Percentiles rank a stretch among this genome's conserved stretches.
Evolutionary conservation across 768 basidiomycete genomes (phyloP).

Genomic region (Auriscalpium microsporum): DNA sequence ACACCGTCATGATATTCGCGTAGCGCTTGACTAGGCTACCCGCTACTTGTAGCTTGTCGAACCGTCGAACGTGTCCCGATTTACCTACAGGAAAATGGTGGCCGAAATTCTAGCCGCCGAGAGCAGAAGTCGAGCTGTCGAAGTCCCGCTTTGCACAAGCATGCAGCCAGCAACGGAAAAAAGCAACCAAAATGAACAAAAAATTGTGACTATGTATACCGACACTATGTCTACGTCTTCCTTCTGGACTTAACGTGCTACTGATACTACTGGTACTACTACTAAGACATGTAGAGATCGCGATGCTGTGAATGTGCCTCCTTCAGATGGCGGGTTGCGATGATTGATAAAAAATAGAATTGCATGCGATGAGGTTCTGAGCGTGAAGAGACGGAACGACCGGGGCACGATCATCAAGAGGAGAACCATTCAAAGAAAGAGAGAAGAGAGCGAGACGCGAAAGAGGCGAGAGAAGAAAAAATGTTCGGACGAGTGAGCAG

Average conservation of each 20-base stretch:
- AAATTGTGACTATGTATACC: too few relatives aligned
- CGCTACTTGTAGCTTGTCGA: too few relatives aligned
- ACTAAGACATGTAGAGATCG: slow-evolving; percentile 16
- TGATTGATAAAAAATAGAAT: slow-evolving; percentile 23
- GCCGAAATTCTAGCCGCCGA: too few relatives aligned
- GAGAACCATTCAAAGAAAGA: slow-evolving; percentile 9
- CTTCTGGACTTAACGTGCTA: background rate
- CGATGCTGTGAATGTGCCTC: slow-evolving; percentile 42
- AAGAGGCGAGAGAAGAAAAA: background rate
- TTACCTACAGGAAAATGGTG: too few relatives aligned
- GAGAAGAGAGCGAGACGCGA: background rate
- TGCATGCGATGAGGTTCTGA: background rate
- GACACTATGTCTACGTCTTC: too few relatives aligned
- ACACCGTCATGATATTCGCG: too few relatives aligned
- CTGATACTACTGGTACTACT: background rate
- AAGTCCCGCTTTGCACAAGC: too few relatives aligned
- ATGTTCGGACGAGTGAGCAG: background rate
- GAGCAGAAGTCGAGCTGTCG: too few relatives aligned
- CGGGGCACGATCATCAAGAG: slow-evolving; percentile 23
- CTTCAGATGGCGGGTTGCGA: slow-evolving; percentile 53
- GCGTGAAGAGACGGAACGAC: slow-evolving; percentile 23
- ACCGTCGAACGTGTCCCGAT: too few relatives aligned
- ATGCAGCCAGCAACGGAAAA: too few relatives aligned
- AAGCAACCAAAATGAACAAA: too few relatives aligned
- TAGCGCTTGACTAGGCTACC: too few relatives aligned